Evolutionary conservation across 1,139 yeast species (phyloP), one percentile per base, ranked within the genome.

Genomic region (Taiozyma onychis): DNA sequence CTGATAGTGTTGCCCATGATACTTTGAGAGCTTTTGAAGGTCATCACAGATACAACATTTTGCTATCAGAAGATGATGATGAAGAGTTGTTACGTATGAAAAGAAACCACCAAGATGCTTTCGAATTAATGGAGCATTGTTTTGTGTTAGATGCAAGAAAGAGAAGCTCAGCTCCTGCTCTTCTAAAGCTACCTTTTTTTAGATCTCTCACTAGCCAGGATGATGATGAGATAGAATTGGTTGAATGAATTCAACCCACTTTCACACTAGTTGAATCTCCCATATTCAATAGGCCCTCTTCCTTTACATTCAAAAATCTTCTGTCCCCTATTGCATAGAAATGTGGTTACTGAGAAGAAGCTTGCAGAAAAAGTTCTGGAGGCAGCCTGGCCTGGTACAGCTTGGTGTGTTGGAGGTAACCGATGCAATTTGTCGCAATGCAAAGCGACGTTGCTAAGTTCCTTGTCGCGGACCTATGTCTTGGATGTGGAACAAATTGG

Each of bases 81-180:
- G 48, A 44, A 9, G 46, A 43, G 1, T 4, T 51, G 4, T 32
- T 34, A 1, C 37, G 48, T n/a, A 44, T 22, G 14, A 60, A 60
- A 42, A 45, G 39, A 21, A 52, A 46, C 3, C 61, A 60, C 41
- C 44, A 48, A 11, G 52, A 57, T 9, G 64, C 60, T 2, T 54
- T 61, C 43, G 60, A 58, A 24, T 60, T 60, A 1, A 52, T 61
- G 55, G 53, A 56, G 7, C 49, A 46, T n/a, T 88, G 97, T 64
- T 76, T 93, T 58, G 87, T 84, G 56, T 85, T 86, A 55, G 93
- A 90, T 63, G 96, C 98, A 2, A 72, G 73, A 43, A 77, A 79
- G 60, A 77, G 99, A 57, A 83, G 90, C 1, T 76, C 88, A 39
- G 97, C 99, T 0, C 83, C 81, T 41, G 96, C 90, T 58, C 74